A percentile compares a stretch with the other conserved stretches of the same genome.
Conservation (phyloP, 768 basidiomycete species). For the Tephrocybe sp. region DNA sequence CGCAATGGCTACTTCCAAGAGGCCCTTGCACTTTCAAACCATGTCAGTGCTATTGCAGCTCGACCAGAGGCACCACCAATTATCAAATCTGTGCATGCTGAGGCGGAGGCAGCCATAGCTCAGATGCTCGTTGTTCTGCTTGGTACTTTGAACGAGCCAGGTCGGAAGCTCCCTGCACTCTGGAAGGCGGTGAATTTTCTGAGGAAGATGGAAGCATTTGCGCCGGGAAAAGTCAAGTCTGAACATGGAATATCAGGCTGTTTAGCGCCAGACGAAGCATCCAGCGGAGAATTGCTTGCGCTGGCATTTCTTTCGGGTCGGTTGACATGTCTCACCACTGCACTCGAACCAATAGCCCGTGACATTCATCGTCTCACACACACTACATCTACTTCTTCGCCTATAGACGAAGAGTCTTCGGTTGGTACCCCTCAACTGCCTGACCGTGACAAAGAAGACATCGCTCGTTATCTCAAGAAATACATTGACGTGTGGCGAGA, state of each 20-base stretch:
- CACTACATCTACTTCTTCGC: constrained; percentile 39
- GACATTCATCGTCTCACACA: constrained; percentile 20
- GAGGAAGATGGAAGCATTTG: constrained; percentile 75
- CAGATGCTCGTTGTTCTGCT: constrained; percentile 82
- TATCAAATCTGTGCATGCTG: constrained; percentile 60
- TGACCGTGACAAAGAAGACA: constrained; percentile 64
- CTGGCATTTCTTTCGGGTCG: constrained; percentile 81
- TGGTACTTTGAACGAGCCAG: constrained; percentile 75
- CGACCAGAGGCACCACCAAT: constrained; percentile 48
- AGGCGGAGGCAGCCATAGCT: constrained; percentile 66
- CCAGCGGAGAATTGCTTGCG: constrained; percentile 76
- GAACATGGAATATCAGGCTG: background rate
- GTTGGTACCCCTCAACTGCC: constrained; percentile 8
- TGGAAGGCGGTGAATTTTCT: constrained; percentile 91
- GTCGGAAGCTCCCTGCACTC: constrained; percentile 80
- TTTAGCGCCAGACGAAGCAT: constrained; percentile 24
- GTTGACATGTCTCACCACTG: constrained; percentile 51
- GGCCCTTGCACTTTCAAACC: constrained; percentile 80
- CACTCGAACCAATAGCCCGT: constrained; percentile 18
- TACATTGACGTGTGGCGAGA: constrained; percentile 93
- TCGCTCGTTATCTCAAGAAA: constrained; percentile 76
- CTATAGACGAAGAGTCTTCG: constrained; percentile 37
- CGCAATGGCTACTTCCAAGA: constrained; percentile 92
- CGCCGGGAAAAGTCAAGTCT: constrained; percentile 17
- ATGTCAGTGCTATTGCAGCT: constrained; percentile 54